Evolutionary conservation across 768 basidiomycete genomes (phyloP).

Genomic region (Leccinum olivaceopallidum): DNA sequence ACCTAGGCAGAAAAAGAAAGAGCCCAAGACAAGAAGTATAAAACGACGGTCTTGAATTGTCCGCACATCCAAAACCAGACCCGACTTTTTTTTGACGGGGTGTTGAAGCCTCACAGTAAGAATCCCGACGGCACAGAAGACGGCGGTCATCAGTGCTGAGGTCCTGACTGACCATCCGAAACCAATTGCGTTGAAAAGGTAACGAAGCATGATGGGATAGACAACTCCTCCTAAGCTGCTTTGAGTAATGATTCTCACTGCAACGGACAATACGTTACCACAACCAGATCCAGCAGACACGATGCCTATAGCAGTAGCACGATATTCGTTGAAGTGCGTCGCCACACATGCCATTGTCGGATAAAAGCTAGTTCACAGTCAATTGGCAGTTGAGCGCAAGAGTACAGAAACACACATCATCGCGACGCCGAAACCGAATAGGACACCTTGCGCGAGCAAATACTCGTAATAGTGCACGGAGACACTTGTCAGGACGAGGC

Average conservation of each 20-base stretch:
- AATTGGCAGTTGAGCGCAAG: conserved; percentile 6
- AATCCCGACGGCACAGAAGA: conserved; percentile 48
- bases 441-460: conserved; percentile 59
- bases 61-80: conserved; percentile 24
- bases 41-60: conserved; percentile 52
- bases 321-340: conserved; percentile 62
- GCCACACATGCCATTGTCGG: conserved; percentile 67
- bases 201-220: conserved; percentile 65
- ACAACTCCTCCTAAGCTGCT: conserved; percentile 56
- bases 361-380: conserved; percentile 53
- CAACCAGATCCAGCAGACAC: conserved; percentile 69
- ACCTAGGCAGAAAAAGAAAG: conserved; percentile 64
- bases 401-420: conserved; percentile 49
- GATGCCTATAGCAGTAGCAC: conserved; percentile 72
- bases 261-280: conserved; percentile 38
- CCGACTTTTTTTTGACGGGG: conserved; percentile 17
- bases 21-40: conserved; percentile 51
- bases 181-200: conserved; percentile 53
- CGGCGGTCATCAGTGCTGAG: conserved; percentile 50
- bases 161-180: conserved; percentile 66
- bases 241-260: conserved; percentile 22
- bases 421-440: conserved; percentile 67
- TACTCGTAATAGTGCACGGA: conserved; percentile 60
- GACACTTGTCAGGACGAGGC: conserved; percentile 63
- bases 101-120: conserved; percentile 43